Base-by-base conservation (phyloP, 768 basidiomycete genomes). In the Lactarius hengduanensis region DNA sequence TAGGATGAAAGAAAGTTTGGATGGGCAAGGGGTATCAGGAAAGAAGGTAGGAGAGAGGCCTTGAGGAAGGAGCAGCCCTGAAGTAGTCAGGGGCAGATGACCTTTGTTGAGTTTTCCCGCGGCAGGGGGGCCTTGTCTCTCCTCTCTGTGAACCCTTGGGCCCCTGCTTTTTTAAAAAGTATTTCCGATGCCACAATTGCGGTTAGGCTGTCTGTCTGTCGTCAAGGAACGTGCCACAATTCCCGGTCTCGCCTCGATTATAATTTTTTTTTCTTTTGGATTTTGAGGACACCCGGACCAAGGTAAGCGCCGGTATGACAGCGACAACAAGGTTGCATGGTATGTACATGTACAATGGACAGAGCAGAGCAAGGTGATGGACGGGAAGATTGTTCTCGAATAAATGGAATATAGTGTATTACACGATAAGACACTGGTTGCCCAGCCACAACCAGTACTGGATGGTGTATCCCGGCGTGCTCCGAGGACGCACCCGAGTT, bases 341-440 rank as follows among this genome's bases (percentile, higher is more conserved):
- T 32, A 40, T 45, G 55, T 56, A 57, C 36, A 60, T 60, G 41
- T 36, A 57, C 57, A 62, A 55, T 38, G 22, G 57, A 38, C 30
- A 53, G 61, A 59, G 61, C 57, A 66, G 57, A 66, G 57, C 40
- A 54, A 28, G 30, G 36, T 15, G 56, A 22, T 18, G 38, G 36
- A 41, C 20, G 65, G 40, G 22, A 47, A 28, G 45, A 28, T 41
- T 36, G 50, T 3, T 13, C 16, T 38, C 47, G 41, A 64, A 56
- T 63, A 67, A 57, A 63, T 63, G 63, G 66, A 57, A 3, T 67
- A 63, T 67, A 66, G 40, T n/a, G 50, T 67, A 67, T 67, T 58
- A 47, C 66, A 67, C 8, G 36, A 38, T 40, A 26, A 40, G 38
- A 58, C 57, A 34, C 57, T 40, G 34, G 57, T 8, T 28, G 22